A percentile compares a stretch with the other conserved stretches of the same genome.
Conservation (phyloP, 2,329 filamentous ascomycete genomes). For the Botrytis sinoallii region DNA sequence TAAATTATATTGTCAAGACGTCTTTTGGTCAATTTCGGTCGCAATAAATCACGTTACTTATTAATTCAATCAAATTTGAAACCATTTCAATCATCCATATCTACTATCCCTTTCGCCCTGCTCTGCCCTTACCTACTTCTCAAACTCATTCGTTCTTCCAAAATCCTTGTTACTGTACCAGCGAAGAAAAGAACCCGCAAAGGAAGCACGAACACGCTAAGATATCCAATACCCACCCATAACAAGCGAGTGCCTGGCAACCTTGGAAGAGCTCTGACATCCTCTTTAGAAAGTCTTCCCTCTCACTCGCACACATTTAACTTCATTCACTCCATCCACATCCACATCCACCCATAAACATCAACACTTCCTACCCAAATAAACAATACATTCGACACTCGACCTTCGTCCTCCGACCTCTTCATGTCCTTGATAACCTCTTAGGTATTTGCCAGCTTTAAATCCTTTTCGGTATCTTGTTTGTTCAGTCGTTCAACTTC, state of each 20-base stretch:
- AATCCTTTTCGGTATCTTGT: constrained; percentile 11
- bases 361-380: background rate
- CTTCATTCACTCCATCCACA: constrained; percentile 7
- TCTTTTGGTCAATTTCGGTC: background rate
- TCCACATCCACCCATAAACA: constrained; percentile 6
- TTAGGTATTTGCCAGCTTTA: constrained; percentile 12
- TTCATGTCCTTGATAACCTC: background rate
- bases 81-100: background rate
- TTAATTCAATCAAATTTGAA: background rate
- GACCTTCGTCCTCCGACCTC: background rate
- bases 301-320: constrained; percentile 6
- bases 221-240: background rate
- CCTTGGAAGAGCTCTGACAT: constrained; percentile 15
- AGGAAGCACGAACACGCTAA: constrained; percentile 13
- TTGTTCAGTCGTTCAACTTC: constrained; percentile 15
- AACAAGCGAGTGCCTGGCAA: constrained; percentile 18
- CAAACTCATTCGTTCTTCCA: background rate
- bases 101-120: background rate
- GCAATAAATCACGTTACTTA: background rate
- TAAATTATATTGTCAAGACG: background rate
- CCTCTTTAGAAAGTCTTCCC: constrained; percentile 6
- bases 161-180: background rate
- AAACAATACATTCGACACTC: background rate
- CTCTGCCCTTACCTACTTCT: background rate
- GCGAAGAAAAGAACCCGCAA: background rate